A percentile compares a stretch with the other conserved stretches of the same genome.
Evolutionary conservation across 495 filamentous ascomycete species (phyloP).

Genomic region (Aeminium ludgeri): DNA sequence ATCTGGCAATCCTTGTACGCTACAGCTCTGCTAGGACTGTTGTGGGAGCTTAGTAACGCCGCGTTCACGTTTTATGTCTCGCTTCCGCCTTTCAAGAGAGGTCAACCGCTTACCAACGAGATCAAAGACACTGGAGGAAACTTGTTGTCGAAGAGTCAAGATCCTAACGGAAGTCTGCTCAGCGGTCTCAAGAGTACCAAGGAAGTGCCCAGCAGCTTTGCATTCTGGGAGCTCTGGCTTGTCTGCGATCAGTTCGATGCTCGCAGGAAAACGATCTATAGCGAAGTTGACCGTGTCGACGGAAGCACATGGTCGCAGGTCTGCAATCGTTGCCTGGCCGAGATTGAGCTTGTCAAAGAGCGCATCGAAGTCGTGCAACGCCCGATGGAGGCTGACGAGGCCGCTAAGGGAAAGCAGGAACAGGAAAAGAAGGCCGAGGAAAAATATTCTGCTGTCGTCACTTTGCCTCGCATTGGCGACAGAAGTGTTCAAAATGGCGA

Average conservation of each 20-base stretch:
- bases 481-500: constrained; percentile 18
- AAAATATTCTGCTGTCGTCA: not conserved
- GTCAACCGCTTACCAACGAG: constrained; percentile 63
- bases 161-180: constrained; percentile 81
- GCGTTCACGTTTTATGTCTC: constrained; percentile 64
- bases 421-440: constrained; percentile 29
- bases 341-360: constrained; percentile 46
- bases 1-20: constrained; percentile 44
- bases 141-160: constrained; percentile 64
- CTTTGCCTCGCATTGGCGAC: constrained; percentile 8
- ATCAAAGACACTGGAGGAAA: constrained; percentile 83
- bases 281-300: constrained; percentile 70
- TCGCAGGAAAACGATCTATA: constrained; percentile 67
- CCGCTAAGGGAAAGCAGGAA: constrained; percentile 28
- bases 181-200: constrained; percentile 67
- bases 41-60: constrained; percentile 59
- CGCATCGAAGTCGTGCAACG: constrained; percentile 42
- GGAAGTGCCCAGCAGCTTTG: constrained; percentile 48
- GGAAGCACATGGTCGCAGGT: constrained; percentile 72
- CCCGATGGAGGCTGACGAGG: constrained; percentile 19
- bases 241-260: constrained; percentile 57
- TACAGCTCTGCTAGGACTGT: constrained; percentile 45
- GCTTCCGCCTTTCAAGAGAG: constrained; percentile 65
- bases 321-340: constrained; percentile 42
- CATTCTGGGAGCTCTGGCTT: constrained; percentile 76